A percentile compares a stretch with the other conserved stretches of the same genome.
Conservation (phyloP, 176 grass and related monocot genomes). For the Avena eriantha region DNA sequence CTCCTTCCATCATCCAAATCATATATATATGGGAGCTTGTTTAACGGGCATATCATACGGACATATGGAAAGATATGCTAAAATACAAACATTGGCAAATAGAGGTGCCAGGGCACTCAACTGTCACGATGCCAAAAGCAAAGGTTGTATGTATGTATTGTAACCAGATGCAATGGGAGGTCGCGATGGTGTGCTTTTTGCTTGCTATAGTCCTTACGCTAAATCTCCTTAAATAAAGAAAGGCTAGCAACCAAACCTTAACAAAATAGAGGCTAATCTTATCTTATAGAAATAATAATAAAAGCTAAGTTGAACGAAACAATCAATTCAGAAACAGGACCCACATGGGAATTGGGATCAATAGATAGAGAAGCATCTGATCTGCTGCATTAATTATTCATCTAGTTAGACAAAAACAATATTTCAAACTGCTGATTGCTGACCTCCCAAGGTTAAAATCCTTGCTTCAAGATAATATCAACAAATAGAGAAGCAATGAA, state of each 20-base stretch:
- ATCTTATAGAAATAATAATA: background rate
- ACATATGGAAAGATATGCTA: background rate
- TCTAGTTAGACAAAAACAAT: background rate
- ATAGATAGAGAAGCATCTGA: background rate
- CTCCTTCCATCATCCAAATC: background rate
- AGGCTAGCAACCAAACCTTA: background rate
- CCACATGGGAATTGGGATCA: background rate
- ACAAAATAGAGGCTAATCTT: background rate
- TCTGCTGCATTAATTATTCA: background rate
- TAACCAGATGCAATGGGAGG: background rate
- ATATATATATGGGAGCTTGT: background rate
- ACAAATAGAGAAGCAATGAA: background rate
- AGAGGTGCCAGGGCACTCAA: slow-evolving; percentile 6
- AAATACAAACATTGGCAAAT: background rate
- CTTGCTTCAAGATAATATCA: background rate
- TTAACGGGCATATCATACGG: background rate
- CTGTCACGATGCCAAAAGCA: background rate
- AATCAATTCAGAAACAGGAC: background rate
- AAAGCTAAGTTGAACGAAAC: background rate
- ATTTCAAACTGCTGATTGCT: background rate
- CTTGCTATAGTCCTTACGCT: background rate
- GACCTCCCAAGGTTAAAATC: background rate
- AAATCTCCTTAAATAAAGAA: background rate
- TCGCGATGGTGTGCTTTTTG: background rate
- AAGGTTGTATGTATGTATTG: background rate